Evolutionary conservation across 306 rosid species (phyloP).

Genomic region (Acacia melanoxylon): DNA sequence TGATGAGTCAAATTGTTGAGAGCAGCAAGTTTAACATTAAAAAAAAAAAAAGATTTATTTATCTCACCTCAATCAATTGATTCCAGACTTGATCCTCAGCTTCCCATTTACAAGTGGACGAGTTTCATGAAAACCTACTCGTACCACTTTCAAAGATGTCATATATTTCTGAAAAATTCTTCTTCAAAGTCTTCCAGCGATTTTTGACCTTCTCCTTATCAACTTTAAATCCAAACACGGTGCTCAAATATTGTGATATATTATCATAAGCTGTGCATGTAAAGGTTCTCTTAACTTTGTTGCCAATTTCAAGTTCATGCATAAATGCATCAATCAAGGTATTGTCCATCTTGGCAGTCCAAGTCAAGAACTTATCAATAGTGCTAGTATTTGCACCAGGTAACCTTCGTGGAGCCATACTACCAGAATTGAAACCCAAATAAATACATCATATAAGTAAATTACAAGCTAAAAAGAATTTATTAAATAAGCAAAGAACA

Average conservation of each 20-base stretch:
- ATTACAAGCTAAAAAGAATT: no score
- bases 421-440: neutral
- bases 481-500: no score
- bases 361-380: neutral
- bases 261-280: neutral
- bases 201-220: neutral
- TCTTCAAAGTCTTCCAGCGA: neutral
- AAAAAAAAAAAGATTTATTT: neutral
- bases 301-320: neutral
- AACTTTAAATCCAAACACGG: neutral
- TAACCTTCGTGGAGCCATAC: neutral
- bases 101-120: neutral
- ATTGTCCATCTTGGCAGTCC: neutral
- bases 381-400: neutral
- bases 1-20: no score
- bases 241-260: neutral
- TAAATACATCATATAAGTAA: no score
- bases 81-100: neutral
- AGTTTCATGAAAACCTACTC: neutral
- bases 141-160: neutral
- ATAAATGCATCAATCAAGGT: neutral
- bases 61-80: neutral
- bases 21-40: no score
- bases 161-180: neutral
- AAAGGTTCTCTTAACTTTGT: neutral